Conservation (phyloP, 1,284 basidiomycete genomes). For the Anthracocystis walkeri region DNA sequence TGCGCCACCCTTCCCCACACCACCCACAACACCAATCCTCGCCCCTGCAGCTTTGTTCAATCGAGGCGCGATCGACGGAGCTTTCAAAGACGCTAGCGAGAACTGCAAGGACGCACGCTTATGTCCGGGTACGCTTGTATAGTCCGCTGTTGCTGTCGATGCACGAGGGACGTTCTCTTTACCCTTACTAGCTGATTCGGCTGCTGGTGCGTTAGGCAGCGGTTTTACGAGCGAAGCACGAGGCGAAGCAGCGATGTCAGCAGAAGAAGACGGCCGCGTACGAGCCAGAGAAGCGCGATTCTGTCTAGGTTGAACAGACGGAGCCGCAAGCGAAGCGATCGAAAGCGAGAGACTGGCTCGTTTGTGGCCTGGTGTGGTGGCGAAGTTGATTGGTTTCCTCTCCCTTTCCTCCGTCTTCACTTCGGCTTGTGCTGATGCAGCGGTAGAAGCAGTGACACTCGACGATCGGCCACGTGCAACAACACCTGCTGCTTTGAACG, state of each 20-base stretch:
- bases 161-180: neutral
- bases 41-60: conserved; percentile 22
- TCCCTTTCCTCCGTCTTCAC: neutral
- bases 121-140: conserved; percentile 4
- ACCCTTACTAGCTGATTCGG: neutral
- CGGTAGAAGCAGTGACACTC: neutral
- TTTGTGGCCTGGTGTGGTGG: conserved; percentile 55
- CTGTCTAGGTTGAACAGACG: conserved; percentile 34
- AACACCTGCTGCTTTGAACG: neutral
- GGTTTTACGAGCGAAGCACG: too few relatives aligned
- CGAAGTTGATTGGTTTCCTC: conserved; percentile 36
- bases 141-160: neutral
- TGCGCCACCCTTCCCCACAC: neutral
- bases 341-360: conserved; percentile 21
- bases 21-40: conserved; percentile 8
- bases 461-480: neutral
- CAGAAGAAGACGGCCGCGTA: neutral
- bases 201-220: neutral
- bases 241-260: neutral
- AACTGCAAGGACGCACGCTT: conserved; percentile 11
- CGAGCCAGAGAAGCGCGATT: conserved; percentile 41
- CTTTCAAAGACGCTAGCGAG: conserved; percentile 7
- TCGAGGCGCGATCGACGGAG: conserved; percentile 14
- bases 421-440: neutral
- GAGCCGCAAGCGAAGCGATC: conserved; percentile 45